Conservation (phyloP, 306 rosid genomes). For the Glycine tomentella region DNA sequence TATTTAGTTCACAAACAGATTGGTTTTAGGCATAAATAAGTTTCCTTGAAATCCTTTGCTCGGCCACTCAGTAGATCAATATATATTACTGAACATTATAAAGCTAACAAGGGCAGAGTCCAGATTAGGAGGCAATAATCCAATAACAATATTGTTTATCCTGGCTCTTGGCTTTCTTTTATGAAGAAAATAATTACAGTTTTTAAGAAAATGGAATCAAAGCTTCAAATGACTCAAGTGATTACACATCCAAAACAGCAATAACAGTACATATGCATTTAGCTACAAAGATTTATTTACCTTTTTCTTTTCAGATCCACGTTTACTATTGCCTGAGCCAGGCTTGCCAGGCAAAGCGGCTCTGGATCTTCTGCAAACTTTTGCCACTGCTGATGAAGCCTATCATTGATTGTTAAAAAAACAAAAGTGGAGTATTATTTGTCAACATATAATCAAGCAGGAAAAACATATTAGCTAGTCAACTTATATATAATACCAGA, state of each 20-base stretch:
- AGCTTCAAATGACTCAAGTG: conserved; percentile 30
- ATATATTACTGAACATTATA: too few relatives aligned
- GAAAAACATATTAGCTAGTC: conserved; percentile 28
- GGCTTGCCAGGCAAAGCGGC: conserved; percentile 66
- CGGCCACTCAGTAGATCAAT: too few relatives aligned
- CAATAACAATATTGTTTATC: conserved; percentile 17
- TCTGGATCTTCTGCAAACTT: conserved; percentile 73
- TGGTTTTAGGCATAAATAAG: too few relatives aligned
- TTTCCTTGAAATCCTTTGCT: too few relatives aligned
- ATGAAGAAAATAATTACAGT: conserved; percentile 9
- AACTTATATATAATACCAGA: conserved; percentile 11
- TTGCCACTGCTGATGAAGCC: conserved; percentile 73
- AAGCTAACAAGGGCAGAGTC: too few relatives aligned
- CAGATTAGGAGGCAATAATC: conserved; percentile 4
- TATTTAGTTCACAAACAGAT: too few relatives aligned
- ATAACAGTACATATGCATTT: conserved; percentile 21
- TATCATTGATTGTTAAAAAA: conserved; percentile 18
- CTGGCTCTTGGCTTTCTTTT: neutral
- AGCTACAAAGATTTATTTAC: conserved; percentile 47
- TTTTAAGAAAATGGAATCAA: conserved; percentile 18
- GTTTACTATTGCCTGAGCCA: conserved; percentile 61
- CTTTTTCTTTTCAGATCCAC: conserved; percentile 86
- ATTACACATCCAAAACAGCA: too few relatives aligned
- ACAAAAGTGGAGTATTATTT: too few relatives aligned
- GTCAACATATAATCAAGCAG: conserved; percentile 6